Base-by-base conservation (phyloP, 371 early-diverging fungal species). In the Actinomortierella wolfii region DNA sequence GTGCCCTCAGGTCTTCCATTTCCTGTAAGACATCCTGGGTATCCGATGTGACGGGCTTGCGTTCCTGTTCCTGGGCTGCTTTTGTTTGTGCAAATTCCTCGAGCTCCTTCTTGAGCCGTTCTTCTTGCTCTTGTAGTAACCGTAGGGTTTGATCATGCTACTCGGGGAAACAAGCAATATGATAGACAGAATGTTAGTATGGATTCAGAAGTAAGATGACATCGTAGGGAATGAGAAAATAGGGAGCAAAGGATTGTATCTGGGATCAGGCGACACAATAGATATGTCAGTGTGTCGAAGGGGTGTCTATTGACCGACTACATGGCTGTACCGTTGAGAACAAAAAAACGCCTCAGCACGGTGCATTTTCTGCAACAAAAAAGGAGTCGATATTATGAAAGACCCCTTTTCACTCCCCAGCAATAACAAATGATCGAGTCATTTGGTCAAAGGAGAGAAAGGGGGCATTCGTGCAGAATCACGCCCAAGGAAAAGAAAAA, bases 81-180 rank as follows among this genome's bases (percentile, higher is more conserved):
- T 34, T 4, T 6, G 34, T 6, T 34, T 34, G 34, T 0, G 66
- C 25, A 2, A 68, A 47, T 21, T 68, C 76, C 53, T 68, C 76
- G 14, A 75, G 42, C 41, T 75, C 62, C 11, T 44, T 23, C 51
- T 57, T 75, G 54, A 75, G 60, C 6, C 76, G 64, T n/a, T 68
- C 69, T 40, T 75, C 68, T 44, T 75, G 68, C 39, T 75, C 76
- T 47, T 75, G 69, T 11, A 75, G 62, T 21, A 75, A 56, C 45
- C 59, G 61, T 23, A 69, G 65, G 7, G 68, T 69, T 53, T 68
- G 59, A 48, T 68, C 76, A 59, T 75, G 70, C 68, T 75, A 41
- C 44, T 14, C 21, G 44, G 46, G 17, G 11, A n/a, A 21, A 48
- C 9, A 20, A 47, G 7, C 4, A 1, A 6, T 11, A 8, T 13